These are phyloP conservation scores for Yamadazyma phyllophila DNA, from an alignment of 805 yeast species.

Conservation along the genomic window DNA sequence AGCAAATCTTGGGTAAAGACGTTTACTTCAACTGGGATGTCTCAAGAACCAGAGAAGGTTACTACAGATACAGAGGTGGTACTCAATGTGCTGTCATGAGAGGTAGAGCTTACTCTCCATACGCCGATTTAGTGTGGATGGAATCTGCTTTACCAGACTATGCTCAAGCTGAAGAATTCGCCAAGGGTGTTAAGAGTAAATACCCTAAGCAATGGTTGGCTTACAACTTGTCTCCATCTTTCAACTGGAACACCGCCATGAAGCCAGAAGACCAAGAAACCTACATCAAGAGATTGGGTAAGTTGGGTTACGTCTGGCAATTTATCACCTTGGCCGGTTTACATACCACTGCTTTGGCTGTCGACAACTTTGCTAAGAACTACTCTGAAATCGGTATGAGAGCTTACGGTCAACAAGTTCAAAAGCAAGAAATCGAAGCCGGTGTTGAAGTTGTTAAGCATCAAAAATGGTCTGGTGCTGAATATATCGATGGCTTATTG, in stretches of 20 bases:
- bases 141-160: conserved; percentile 94
- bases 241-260: conserved; percentile 98
- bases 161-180: conserved; percentile 90
- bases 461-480: conserved; percentile 99
- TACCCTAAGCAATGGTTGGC: conserved; percentile 95
- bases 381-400: conserved; percentile 86
- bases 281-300: conserved; percentile 79
- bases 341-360: conserved; percentile 92
- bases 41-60: conserved; percentile 94
- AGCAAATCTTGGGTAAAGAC: conserved; percentile 73
- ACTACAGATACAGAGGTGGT: conserved; percentile 94
- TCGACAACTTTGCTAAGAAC: conserved; percentile 77
- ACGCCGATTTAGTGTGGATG: conserved; percentile 97
- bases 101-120: conserved; percentile 93
- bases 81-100: conserved; percentile 97
- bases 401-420: conserved; percentile 88
- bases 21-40: conserved; percentile 92
- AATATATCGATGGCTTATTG: conserved; percentile 86
- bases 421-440: conserved; percentile 79
- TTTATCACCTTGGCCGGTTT: conserved; percentile 96
- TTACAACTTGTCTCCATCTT: conserved; percentile 93
- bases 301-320: conserved; percentile 95
- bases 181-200: conserved; percentile 79
- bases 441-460: conserved; percentile 96
- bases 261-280: conserved; percentile 81